phyloP scores from a whole-genome alignment of 305 asterid species.

The Euphrasia arctica region DNA sequence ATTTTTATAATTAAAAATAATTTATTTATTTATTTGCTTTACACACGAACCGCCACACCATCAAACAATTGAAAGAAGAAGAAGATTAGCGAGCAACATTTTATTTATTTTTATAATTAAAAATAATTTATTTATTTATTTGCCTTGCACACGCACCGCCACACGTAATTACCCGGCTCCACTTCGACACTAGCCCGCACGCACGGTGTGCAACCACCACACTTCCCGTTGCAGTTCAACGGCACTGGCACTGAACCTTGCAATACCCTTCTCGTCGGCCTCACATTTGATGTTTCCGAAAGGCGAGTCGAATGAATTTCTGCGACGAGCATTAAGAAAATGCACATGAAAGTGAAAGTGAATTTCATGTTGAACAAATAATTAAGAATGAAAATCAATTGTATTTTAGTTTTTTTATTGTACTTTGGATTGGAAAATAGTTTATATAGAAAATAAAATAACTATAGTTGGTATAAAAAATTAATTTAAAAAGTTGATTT shows the following conservation, averaged over 20 bases:
- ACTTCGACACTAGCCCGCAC: not conserved
- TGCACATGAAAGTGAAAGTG: not conserved
- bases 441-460: too few relatives aligned
- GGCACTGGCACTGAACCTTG: slow-evolving; percentile 18
- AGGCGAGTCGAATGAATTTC: not conserved
- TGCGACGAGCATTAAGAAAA: not conserved
- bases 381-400: too few relatives aligned
- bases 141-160: slow-evolving; percentile 9
- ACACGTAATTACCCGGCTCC: not conserved
- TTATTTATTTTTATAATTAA: not conserved
- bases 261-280: slow-evolving; percentile 5
- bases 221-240: slow-evolving; percentile 5
- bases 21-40: too few relatives aligned
- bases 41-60: too few relatives aligned
- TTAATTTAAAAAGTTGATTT: too few relatives aligned
- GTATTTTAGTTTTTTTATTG: too few relatives aligned
- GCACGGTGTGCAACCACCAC: slow-evolving; percentile 23
- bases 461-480: too few relatives aligned
- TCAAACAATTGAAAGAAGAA: too few relatives aligned
- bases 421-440: too few relatives aligned
- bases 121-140: not conserved
- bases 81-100: too few relatives aligned
- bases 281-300: not conserved
- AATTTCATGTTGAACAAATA: slow-evolving; percentile 10
- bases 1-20: too few relatives aligned